Evolutionary conservation across 2,329 filamentous ascomycete species (phyloP), one percentile per base, ranked within the genome.

Genomic region (Cyphellophora europaea): DNA sequence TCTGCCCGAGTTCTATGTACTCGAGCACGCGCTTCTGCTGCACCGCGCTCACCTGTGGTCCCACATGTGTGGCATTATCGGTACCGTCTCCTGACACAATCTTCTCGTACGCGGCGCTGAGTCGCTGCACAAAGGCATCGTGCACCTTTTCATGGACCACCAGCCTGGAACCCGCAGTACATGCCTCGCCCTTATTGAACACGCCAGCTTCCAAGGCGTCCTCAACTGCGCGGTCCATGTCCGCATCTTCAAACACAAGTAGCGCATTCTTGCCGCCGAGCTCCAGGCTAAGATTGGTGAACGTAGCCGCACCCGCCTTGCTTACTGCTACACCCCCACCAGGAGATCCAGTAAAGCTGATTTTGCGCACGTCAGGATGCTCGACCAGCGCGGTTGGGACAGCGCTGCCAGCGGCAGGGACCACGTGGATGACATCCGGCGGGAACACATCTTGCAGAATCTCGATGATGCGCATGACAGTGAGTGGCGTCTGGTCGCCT

Each of bases 361-460:
- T 67, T 63, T 87, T 88, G 50, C 83, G 76, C 11, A 89, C 69
- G 27, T 71, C 71, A 16, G 73, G 59, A 52, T 88, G 82, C 1
- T 76, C 77, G 10, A 88, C 66, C 0, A 79, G 75, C 3, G 75
- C 67, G 10, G 82, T 82, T 18, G 95, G 72, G 47, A 79, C 76
- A 0, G 80, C 77, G 15, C 75, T 74, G 16, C 67, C 66, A 14
- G 81, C 82, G 0, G 82, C 82, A 40, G 83, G 85, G 37, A 85
- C 53, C 37, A 88, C 70, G 53, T 88, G 87, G 43, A 88, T 2
- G n/a, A 88, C 82, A 21, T 82, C 82, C 1, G 82, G 74, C 2
- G 82, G 82, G 50, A 88, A 87, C 0, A 82, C 82, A 5, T 80
- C 82, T 51, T 86, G 69, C 42, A 73, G 73, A 43, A 86, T 67